Conservation (phyloP, 805 yeast species). For the Pichia exigua region DNA sequence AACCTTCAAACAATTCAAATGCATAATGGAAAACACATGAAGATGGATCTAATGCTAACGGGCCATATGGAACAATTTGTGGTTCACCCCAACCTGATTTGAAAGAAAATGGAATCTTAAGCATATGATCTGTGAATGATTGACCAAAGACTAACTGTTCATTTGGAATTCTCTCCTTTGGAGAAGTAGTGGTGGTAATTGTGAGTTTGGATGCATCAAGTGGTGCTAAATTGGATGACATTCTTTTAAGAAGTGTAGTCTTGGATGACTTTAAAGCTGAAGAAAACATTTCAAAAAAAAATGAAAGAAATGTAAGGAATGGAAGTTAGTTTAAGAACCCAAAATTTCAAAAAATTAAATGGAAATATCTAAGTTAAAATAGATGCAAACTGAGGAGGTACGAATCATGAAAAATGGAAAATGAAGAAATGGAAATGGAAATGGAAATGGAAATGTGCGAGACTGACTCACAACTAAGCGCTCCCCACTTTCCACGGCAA, state of each 20-base stretch:
- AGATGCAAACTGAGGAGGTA: neutral
- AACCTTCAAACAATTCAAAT: conserved; percentile 91
- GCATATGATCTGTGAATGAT: conserved; percentile 82
- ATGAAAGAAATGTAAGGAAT: neutral
- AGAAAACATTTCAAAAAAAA: neutral
- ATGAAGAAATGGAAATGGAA: neutral
- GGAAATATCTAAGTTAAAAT: neutral
- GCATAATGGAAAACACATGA: conserved; percentile 90
- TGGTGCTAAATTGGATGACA: conserved; percentile 24
- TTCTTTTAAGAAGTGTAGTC: conserved; percentile 8
- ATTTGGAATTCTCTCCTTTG: conserved; percentile 50
- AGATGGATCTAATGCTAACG: conserved; percentile 74
- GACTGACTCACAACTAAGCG: neutral
- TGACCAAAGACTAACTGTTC: conserved; percentile 64
- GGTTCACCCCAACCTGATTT: conserved; percentile 85
- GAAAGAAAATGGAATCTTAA: conserved; percentile 75
- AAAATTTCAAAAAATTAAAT: too few relatives aligned
- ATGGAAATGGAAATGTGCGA: neutral
- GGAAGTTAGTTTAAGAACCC: neutral
- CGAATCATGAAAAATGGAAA: neutral
- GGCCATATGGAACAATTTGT: conserved; percentile 76
- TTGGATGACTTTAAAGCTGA: neutral
- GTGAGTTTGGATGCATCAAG: conserved; percentile 49
- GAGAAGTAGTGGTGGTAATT: conserved; percentile 39
- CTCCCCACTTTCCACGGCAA: neutral